phyloP scores from a whole-genome alignment of 225 moss, liverwort and hornwort species.

The Sphagnum tenellum region DNA sequence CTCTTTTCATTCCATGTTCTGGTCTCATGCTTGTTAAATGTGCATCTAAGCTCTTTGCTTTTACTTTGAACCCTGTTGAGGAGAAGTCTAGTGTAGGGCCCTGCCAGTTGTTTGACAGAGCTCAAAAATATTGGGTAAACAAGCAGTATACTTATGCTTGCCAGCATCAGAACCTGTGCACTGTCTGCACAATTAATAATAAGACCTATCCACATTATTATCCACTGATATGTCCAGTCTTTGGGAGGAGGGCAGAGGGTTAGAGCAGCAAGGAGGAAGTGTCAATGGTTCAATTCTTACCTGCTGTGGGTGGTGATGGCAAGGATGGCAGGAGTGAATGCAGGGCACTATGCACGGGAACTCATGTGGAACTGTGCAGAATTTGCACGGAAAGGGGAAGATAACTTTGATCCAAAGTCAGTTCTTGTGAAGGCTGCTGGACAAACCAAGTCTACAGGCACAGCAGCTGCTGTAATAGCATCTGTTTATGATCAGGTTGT shows the following conservation, averaged over 20 bases:
- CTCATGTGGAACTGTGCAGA: conserved; percentile 98
- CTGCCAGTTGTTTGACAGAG: too few species aligned
- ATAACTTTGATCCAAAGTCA: conserved; percentile 59
- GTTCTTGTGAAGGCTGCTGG: conserved; percentile 59
- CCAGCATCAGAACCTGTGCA: too few species aligned
- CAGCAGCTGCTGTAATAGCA: conserved; percentile 71
- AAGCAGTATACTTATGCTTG: too few species aligned
- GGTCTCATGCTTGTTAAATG: background rate
- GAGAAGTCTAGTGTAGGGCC: too few species aligned
- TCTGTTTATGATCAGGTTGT: conserved; percentile 61
- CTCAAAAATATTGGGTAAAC: too few species aligned
- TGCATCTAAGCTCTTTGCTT: background rate
- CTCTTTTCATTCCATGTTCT: background rate
- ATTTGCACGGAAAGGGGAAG: conserved; percentile 55
- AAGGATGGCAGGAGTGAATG: conserved; percentile 62
- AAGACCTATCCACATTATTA: too few species aligned
- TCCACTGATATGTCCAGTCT: too few species aligned
- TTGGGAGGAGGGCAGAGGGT: too few species aligned
- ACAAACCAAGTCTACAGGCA: conserved; percentile 55
- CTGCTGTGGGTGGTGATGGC: conserved; percentile 8
- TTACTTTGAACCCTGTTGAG: background rate
- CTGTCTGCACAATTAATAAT: too few species aligned
- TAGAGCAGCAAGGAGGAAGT: too few species aligned
- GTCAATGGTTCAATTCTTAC: too few species aligned
- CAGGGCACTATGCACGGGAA: conserved; percentile 90